A percentile compares a stretch with the other conserved stretches of the same genome.
Evolutionary conservation across 108 stramenopile genomes (phyloP).

Genomic region (Cyclotella kingstonii): DNA sequence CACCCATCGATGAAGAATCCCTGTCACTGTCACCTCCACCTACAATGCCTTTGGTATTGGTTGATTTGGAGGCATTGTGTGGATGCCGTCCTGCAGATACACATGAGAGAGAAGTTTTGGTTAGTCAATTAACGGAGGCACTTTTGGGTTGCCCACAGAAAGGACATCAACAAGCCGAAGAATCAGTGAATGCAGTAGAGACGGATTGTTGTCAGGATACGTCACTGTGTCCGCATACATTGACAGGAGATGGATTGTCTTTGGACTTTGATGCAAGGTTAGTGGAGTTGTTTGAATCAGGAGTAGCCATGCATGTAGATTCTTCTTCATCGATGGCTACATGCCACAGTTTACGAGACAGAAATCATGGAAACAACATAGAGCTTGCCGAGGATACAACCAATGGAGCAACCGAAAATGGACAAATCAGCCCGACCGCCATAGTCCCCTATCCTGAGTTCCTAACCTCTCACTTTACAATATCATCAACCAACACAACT

Average conservation of each 20-base stretch:
- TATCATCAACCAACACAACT: not conserved
- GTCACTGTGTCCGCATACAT: not conserved
- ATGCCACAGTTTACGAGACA: not conserved
- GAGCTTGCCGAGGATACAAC: not conserved
- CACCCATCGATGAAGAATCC: slow-evolving; percentile 21
- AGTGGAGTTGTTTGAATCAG: slow-evolving; percentile 49
- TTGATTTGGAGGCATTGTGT: slow-evolving; percentile 44
- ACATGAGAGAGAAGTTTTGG: slow-evolving; percentile 24
- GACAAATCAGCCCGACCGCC: slow-evolving; percentile 19
- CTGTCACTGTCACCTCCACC: slow-evolving; percentile 38
- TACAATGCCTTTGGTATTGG: slow-evolving; percentile 35
- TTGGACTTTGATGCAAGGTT: slow-evolving; percentile 37
- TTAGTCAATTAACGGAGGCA: slow-evolving; percentile 26
- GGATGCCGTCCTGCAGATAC: slow-evolving; percentile 27
- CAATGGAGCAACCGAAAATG: not conserved
- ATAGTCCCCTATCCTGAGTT: slow-evolving; percentile 52
- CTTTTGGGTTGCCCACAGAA: slow-evolving; percentile 17
- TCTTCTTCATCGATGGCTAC: slow-evolving; percentile 16
- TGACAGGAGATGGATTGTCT: slow-evolving; percentile 21
- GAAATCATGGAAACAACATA: not conserved
- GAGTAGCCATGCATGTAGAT: slow-evolving; percentile 43
- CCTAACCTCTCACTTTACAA: slow-evolving; percentile 5
- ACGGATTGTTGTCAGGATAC: not conserved
- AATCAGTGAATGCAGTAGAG: not conserved
- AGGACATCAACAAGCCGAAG: slow-evolving; percentile 1